phyloP scores from a whole-genome alignment of 768 basidiomycete genomes.

The Pisolithus marmoratus region DNA sequence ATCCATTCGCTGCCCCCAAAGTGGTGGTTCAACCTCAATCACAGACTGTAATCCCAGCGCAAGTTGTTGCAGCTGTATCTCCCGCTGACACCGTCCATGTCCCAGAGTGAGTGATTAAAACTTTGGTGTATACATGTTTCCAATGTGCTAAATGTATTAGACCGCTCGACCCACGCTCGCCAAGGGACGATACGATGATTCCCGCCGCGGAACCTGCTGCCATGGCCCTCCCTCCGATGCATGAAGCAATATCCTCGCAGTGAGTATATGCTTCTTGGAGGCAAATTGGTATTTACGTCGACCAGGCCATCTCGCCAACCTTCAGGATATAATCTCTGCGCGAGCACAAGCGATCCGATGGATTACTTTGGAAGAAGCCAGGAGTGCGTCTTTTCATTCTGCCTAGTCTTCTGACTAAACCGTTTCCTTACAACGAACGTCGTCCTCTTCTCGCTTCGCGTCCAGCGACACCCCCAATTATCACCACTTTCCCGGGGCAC shows the following conservation, averaged over 20 bases:
- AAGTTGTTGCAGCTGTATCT: slow-evolving; percentile 12
- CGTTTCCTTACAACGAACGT: slow-evolving; percentile 39
- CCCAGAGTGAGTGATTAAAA: slow-evolving; percentile 21
- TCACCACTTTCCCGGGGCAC: slow-evolving; percentile 16
- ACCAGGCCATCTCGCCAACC: slow-evolving; percentile 13
- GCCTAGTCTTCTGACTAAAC: neutral
- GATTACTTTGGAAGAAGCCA: slow-evolving; percentile 8
- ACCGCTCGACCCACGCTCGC: slow-evolving; percentile 24
- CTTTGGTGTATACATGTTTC: neutral
- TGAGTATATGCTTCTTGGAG: slow-evolving; percentile 2
- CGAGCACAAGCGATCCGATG: slow-evolving; percentile 9
- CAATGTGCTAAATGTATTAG: neutral
- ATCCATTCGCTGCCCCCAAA: slow-evolving; percentile 22
- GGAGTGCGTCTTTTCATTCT: slow-evolving; percentile 20
- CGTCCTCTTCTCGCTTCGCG: slow-evolving; percentile 42
- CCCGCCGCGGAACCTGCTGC: slow-evolving; percentile 19
- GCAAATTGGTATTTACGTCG: neutral
- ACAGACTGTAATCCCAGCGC: slow-evolving; percentile 1
- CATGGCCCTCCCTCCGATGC: slow-evolving; percentile 28
- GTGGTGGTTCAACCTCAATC: slow-evolving; percentile 2
- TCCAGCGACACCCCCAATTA: slow-evolving; percentile 24
- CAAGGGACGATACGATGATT: slow-evolving; percentile 25
- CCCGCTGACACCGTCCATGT: slow-evolving; percentile 25
- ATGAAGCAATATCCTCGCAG: slow-evolving; percentile 27
- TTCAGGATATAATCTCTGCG: slow-evolving; percentile 11